These are phyloP conservation scores for Batkoa obscura DNA, from an alignment of 371 early-diverging fungal genomes.

Conservation along the genomic window DNA sequence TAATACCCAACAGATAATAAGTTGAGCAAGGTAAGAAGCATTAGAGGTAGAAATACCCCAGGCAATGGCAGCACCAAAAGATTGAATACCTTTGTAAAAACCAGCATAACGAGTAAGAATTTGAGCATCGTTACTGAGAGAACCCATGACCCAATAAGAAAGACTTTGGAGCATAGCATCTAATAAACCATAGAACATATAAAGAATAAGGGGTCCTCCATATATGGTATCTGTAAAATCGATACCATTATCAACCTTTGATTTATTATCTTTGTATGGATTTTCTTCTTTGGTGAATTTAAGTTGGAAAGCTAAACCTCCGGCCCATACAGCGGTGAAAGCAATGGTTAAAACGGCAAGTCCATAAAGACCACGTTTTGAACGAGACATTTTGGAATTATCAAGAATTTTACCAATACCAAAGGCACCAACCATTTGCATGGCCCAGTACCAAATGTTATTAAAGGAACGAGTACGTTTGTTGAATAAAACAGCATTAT, in stretches of 20 bases:
- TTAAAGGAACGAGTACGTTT: slow-evolving; percentile 39
- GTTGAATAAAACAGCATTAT: slow-evolving; percentile 30
- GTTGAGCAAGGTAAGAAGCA: slow-evolving; percentile 12
- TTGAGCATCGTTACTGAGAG: slow-evolving; percentile 42
- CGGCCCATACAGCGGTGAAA: slow-evolving; percentile 34
- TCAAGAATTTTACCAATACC: slow-evolving; percentile 33
- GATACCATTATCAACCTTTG: slow-evolving; percentile 12
- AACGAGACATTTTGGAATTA: slow-evolving; percentile 15
- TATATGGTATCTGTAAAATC: slow-evolving; percentile 20
- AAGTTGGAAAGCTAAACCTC: slow-evolving; percentile 33
- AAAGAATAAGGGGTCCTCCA: slow-evolving; percentile 37
- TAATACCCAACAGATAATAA: slow-evolving; percentile 20
- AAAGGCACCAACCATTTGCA: slow-evolving; percentile 42
- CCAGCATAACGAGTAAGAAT: slow-evolving; percentile 49
- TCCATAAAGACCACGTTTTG: slow-evolving; percentile 29
- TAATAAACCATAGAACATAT: slow-evolving; percentile 34
- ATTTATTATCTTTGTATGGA: slow-evolving; percentile 20
- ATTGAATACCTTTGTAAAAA: slow-evolving; percentile 70
- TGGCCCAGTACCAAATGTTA: slow-evolving; percentile 43
- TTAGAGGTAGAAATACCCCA: slow-evolving; percentile 16
- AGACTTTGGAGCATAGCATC: slow-evolving; percentile 45
- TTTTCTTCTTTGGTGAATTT: slow-evolving; percentile 22
- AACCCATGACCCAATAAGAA: slow-evolving; percentile 41
- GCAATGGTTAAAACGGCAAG: slow-evolving; percentile 20
- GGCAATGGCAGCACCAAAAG: slow-evolving; percentile 38